A percentile compares a stretch with the other conserved stretches of the same genome.
Evolutionary conservation across 2,329 filamentous ascomycete species (phyloP).

Genomic region (Cladosporium velox): DNA sequence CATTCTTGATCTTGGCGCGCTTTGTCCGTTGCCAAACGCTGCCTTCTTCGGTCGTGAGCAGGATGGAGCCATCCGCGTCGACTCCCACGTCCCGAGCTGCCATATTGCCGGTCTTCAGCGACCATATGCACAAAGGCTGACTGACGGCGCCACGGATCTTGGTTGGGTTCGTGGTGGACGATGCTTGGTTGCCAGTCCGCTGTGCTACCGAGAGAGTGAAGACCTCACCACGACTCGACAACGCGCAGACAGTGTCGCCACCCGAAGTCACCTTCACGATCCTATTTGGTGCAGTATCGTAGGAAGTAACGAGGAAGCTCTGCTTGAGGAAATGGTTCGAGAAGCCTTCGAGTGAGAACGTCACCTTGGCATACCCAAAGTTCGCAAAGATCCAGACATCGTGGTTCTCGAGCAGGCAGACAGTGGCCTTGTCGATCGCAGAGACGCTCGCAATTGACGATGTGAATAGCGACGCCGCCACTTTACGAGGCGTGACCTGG

Average conservation of each 20-base stretch:
- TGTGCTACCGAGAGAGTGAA: conserved; percentile 80
- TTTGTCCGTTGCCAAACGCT: conserved; percentile 90
- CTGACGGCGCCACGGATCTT: conserved; percentile 86
- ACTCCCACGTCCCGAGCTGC: conserved; percentile 85
- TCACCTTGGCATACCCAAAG: conserved; percentile 90
- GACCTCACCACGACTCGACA: conserved; percentile 81
- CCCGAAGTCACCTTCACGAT: conserved; percentile 79
- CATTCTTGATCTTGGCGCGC: conserved; percentile 75
- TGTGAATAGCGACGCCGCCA: conserved; percentile 79
- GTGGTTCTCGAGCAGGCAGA: conserved; percentile 79
- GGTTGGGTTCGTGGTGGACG: conserved; percentile 87
- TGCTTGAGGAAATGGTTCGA: conserved; percentile 68
- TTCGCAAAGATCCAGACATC: conserved; percentile 94
- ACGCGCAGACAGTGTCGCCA: conserved; percentile 86
- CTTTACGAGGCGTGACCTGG: conserved; percentile 80
- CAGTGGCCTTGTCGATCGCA: conserved; percentile 87
- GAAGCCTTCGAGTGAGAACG: conserved; percentile 76
- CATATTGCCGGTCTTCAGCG: conserved; percentile 78
- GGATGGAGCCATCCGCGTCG: conserved; percentile 90
- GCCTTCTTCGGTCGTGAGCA: conserved; percentile 88
- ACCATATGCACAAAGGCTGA: conserved; percentile 81
- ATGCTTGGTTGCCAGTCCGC: conserved; percentile 62
- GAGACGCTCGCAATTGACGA: conserved; percentile 74
- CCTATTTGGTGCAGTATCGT: conserved; percentile 65
- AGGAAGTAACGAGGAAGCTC: conserved; percentile 65